Percentiles rank a stretch among this genome's conserved stretches.
phyloP scores from a whole-genome alignment of 2,329 filamentous ascomycete genomes.

The Zasmidium cellare region DNA sequence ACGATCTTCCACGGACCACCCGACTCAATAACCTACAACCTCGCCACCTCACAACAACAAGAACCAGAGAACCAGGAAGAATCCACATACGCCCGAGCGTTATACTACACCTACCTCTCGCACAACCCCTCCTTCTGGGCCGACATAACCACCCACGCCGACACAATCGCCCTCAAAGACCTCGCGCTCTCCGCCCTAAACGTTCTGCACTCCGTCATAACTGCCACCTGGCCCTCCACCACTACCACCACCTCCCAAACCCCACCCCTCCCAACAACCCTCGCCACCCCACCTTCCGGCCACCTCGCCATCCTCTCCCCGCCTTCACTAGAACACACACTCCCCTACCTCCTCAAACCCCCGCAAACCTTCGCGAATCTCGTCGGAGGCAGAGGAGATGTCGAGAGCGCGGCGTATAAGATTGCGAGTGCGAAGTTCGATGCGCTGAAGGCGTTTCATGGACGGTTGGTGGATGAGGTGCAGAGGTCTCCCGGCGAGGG shows the following conservation, averaged over 20 bases:
- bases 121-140: conserved; percentile 54
- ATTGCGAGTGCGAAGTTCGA: conserved; percentile 60
- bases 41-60: conserved; percentile 18
- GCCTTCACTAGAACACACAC: conserved; percentile 49
- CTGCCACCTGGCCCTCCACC: conserved; percentile 53
- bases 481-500: conserved; percentile 32
- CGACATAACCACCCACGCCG: conserved; percentile 54
- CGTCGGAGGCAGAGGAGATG: conserved; percentile 58
- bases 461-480: conserved; percentile 41
- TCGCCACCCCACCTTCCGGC: conserved; percentile 42
- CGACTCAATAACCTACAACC: conserved; percentile 31
- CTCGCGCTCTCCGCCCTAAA: conserved; percentile 56
- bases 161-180: conserved; percentile 58
- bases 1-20: conserved; percentile 57
- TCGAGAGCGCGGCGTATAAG: conserved; percentile 58
- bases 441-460: conserved; percentile 52
- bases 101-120: conserved; percentile 57
- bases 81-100: conserved; percentile 53
- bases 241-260: not conserved
- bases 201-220: conserved; percentile 54
- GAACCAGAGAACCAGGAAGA: conserved; percentile 42
- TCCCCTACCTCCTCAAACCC: conserved; percentile 59
- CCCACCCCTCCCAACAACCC: conserved; percentile 40
- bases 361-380: conserved; percentile 58
- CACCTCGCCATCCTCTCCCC: conserved; percentile 55